phyloP scores from a whole-genome alignment of 78 protist genomes.

The Chrysochromulina tobinii region DNA sequence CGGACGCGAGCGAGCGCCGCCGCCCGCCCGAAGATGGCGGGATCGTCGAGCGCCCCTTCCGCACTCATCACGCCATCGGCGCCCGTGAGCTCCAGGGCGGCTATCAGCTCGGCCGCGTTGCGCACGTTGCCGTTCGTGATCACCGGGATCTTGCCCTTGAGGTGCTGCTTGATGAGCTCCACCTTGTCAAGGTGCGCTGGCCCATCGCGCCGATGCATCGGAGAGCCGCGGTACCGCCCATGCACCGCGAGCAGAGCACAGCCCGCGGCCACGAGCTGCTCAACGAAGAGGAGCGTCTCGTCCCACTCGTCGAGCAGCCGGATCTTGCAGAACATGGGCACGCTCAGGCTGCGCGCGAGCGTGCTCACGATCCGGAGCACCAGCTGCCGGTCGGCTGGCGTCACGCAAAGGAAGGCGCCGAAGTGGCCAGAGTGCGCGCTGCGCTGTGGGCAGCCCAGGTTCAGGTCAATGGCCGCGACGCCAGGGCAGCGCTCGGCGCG shows the following conservation, averaged over 20 bases:
- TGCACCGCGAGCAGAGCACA: background rate
- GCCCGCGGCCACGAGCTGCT: background rate
- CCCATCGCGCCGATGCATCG: background rate
- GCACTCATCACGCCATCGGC: background rate
- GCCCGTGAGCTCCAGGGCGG: background rate
- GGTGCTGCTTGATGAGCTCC: background rate
- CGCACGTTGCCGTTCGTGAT: background rate
- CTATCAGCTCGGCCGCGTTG: background rate
- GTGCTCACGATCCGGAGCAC: background rate
- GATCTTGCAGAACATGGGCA: background rate
- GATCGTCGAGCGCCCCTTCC: background rate
- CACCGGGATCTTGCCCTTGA: background rate
- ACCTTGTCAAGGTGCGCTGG: background rate
- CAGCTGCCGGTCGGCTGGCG: background rate
- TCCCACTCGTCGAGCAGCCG: background rate
- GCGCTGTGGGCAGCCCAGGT: constrained; percentile 41
- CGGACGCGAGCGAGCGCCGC: no score
- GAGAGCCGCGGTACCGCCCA: background rate
- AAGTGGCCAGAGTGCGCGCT: constrained; percentile 5
- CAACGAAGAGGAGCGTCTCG: background rate
- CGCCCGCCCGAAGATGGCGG: background rate
- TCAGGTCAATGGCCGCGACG: constrained; percentile 31
- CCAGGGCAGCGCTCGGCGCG: constrained; percentile 6
- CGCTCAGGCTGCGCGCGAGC: background rate
- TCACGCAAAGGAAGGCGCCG: background rate